Base-by-base conservation (phyloP, 1,139 yeast species). In the Pichia sp. region DNA sequence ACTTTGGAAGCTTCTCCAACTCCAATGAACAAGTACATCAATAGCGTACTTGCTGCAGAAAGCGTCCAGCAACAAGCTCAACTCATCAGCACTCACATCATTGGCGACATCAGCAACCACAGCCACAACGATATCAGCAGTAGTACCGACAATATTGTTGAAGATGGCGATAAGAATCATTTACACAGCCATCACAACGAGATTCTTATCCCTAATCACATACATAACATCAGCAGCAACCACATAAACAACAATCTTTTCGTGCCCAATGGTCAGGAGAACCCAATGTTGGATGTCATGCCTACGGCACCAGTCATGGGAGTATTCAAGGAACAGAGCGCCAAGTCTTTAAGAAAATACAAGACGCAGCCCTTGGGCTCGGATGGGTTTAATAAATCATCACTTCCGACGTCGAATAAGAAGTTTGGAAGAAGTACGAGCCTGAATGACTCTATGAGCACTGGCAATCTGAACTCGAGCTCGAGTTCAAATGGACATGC, bases 1-100 rank as follows among this genome's bases (percentile, higher is more conserved):
- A 38, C 26, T 6, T 16, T 56, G 8, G 58, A 56, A 29, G 49
- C 53, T 5, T 58, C 61, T 4, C 61, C 61, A 29, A 58, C 61
- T 8, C 61, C 61, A 29, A 45, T 45, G 16, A 57, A 53, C 48
- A 57, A 53, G 34, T 32, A 11, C 32, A 47, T 47, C 30, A 36
- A 52, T 13, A 47, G 23, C 36, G 31, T 30, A n/a, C 42, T 48
- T 26, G 29, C 51, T 7, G 36, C 41, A 5, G 29, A 50, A 7
- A 42, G 23, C 15, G 40, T 13, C n/a, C 13, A 26, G 8, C 26
- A 15, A 10, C 45, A 19, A 13, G 10, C 15, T 40, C 44, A 40
- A 10, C 44, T 40, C 26, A 15, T 19, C 15, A 15, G 15, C 26
- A 40, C 26, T 40, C 45, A 36, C 41, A 42, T 7, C 29, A 23